Percentiles rank a stretch among this genome's conserved stretches.
phyloP scores from a whole-genome alignment of 2,329 filamentous ascomycete genomes.

The Exophiala phaeomuriformis region DNA sequence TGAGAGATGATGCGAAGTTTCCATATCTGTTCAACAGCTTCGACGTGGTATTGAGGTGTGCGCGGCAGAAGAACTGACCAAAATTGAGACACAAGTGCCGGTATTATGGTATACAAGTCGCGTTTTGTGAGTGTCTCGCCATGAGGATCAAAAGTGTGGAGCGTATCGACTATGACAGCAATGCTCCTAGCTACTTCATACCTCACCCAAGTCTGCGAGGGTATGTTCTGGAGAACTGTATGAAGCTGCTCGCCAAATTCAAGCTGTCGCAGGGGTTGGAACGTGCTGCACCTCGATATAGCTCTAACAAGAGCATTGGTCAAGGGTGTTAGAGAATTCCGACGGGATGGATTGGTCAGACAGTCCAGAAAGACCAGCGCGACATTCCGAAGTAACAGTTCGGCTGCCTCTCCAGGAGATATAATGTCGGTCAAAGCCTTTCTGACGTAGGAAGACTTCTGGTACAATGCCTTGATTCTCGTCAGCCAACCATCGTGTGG shows the following conservation, averaged over 20 bases:
- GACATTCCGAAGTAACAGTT: conserved; percentile 15
- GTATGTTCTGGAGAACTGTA: not conserved
- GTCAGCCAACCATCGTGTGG: conserved; percentile 7
- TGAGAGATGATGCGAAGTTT: conserved; percentile 68
- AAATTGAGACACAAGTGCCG: conserved; percentile 60
- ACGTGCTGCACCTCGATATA: conserved; percentile 8
- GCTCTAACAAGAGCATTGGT: conserved; percentile 9
- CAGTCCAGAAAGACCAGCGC: conserved; percentile 14
- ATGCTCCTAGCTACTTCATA: conserved; percentile 15
- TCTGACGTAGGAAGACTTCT: conserved; percentile 13
- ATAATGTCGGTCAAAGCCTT: conserved; percentile 6
- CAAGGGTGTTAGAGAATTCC: conserved; percentile 4
- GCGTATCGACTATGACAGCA: conserved; percentile 15
- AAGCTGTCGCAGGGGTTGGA: conserved; percentile 8
- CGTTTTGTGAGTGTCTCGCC: conserved; percentile 23
- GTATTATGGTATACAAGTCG: conserved; percentile 55
- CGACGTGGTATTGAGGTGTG: conserved; percentile 87
- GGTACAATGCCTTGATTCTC: conserved; percentile 10
- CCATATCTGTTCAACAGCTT: conserved; percentile 81
- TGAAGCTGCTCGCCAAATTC: conserved; percentile 9
- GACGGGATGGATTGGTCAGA: conserved; percentile 2
- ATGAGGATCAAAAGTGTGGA: conserved; percentile 27
- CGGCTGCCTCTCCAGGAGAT: conserved; percentile 4
- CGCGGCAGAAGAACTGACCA: conserved; percentile 78
- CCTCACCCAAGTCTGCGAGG: not conserved